Evolutionary conservation across 495 filamentous ascomycete species (phyloP).

Genomic region (Penicillium herquei): DNA sequence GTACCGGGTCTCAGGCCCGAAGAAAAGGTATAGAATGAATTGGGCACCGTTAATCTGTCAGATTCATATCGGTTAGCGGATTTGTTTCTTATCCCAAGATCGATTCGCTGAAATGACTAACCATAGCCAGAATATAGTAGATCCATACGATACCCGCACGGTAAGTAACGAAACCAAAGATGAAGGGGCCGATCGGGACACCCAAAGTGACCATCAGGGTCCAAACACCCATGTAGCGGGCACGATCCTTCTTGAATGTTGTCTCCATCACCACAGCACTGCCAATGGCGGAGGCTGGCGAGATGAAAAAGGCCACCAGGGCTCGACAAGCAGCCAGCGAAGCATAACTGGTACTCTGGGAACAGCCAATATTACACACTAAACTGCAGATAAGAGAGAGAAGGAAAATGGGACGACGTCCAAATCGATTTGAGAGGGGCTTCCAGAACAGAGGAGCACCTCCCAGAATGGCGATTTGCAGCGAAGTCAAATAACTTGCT

Average conservation of each 20-base stretch:
- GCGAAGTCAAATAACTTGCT: conserved; percentile 49
- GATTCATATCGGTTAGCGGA: conserved; percentile 5
- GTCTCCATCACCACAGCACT: conserved; percentile 53
- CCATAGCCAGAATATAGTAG: conserved; percentile 45
- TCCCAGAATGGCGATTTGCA: conserved; percentile 38
- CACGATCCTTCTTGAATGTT: conserved; percentile 50
- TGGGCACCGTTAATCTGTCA: conserved; percentile 51
- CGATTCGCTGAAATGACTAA: conserved; percentile 23
- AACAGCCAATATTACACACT: conserved; percentile 49
- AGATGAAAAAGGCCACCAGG: conserved; percentile 52
- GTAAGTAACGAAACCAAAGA: conserved; percentile 49
- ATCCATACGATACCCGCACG: conserved; percentile 41
- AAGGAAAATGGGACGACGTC: conserved; percentile 52
- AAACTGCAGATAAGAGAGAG: conserved; percentile 45
- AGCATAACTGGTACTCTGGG: conserved; percentile 39
- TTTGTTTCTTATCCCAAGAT: conserved; percentile 25
- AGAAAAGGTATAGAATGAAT: conserved; percentile 52
- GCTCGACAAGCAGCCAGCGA: conserved; percentile 45
- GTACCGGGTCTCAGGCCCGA: conserved; percentile 57
- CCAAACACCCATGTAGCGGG: conserved; percentile 54
- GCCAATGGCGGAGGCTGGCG: conserved; percentile 50
- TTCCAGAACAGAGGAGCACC: conserved; percentile 51
- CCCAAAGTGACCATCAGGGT: conserved; percentile 51
- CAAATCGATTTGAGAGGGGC: conserved; percentile 54
- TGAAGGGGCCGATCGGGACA: conserved; percentile 44